Base-by-base conservation (phyloP, 139 green algal genomes). In the Ettlia oleoabundans region DNA sequence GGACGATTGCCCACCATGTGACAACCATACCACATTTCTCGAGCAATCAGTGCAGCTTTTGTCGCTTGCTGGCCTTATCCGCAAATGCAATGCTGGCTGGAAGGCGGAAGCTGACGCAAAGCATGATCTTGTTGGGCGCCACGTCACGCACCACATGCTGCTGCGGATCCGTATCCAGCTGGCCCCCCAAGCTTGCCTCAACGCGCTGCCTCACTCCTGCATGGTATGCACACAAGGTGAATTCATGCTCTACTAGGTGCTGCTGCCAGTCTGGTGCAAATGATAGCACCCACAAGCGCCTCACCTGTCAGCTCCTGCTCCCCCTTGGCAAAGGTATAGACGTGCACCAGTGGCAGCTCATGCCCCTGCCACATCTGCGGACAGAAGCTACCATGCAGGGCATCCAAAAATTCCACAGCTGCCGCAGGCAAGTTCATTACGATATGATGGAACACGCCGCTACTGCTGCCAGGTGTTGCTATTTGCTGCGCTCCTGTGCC, bases 341-440 rank as follows among this genome's bases (percentile, higher is more conserved):
- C 92, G 85, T 99, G 96, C 21, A 99, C 84, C 51, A 90, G 61
- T 4, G 96, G 96, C 88, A 99, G 84, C 38, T 38, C 19, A 1
- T 80, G 37, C 2, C 70, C 87, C 40, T 70, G 26, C 96, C 95
- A 99, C 10, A 64, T 35, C 1, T 55, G 66, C 15, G 78, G 82
- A 53, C 91, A 70, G 74, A 98, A 98, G 1, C 85, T 78, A 0
- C 93, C 93, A 4, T 71, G 55, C 78, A 98, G 96, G 2, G 91
- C 93, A 82, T 97, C 95, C 71, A 98, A 82, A 69, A 99, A 99
- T 67, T 96, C 90, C 0, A 98, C 86, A 0, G 92, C 96, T 18
- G 89, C 92, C 1, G 94, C 95, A 32, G 96, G 96, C 67, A 98
- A 89, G 88, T 99, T 99, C 95, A 99, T 98, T 19, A 98, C 85